Evolutionary conservation across 805 yeast genomes (phyloP), one percentile per base, ranked within the genome.

Genomic region (Peterozyma toletana): DNA sequence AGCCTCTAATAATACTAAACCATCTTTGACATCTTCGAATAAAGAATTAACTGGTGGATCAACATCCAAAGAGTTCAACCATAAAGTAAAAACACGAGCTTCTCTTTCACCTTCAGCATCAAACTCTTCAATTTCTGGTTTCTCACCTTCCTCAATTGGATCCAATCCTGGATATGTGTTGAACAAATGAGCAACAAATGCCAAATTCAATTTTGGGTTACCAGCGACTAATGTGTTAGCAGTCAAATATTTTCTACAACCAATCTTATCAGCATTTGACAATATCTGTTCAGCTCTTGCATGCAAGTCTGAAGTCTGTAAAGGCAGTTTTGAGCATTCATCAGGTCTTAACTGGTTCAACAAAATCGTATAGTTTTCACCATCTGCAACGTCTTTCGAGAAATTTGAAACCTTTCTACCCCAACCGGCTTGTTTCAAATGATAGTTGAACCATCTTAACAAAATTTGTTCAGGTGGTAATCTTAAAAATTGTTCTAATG

Each of bases 71-170:
- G 96, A 88, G 67, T 93, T 93, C 59, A 93, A 78, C 99, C 99
- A 93, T 57, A 93, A 70, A 5, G 99, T 93, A 68, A 93, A 93
- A 11, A 93, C 99, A 64, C 99, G 79, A 3, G 99, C 99, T 69
- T 93, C 99, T 68, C 99, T 86, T 68, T 93, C 99, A 50, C 99
- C 99, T 68, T 93, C 99, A 21, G 99, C 99, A 62, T 93, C 99
- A 58, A 93, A 93, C 53, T 88, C 98, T 69, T 93, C 99, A 54
- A 93, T 87, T 60, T 90, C 98, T 29, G 93, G 86, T 55, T 81
- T 84, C 63, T 91, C 97, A 46, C 70, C 73, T 66, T 90, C 98
- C 58, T 87, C 95, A 51, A 91, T 77, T 46, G 98, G 98, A 48
- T 90, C 98, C 51, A 93, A 75, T 40, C 99, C 98, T 40, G 99